A percentile compares a stretch with the other conserved stretches of the same genome.
These are phyloP conservation scores for Adansonia madagascariensis DNA, from an alignment of 441 rosid genomes.

Conservation along the genomic window DNA sequence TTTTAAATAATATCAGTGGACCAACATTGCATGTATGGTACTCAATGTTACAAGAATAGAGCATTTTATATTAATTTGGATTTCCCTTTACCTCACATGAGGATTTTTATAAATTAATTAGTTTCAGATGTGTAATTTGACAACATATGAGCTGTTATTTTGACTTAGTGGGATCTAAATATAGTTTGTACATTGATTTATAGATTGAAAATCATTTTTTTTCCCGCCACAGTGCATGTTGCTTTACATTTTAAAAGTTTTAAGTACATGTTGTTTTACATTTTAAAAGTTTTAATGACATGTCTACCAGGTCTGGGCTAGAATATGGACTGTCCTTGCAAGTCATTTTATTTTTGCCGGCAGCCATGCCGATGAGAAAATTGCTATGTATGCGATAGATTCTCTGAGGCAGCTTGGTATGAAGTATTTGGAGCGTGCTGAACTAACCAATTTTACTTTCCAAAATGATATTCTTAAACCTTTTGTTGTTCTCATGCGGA, in stretches of 20 bases:
- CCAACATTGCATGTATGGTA: slow-evolving; percentile 6
- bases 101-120: neutral
- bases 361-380: slow-evolving; percentile 95
- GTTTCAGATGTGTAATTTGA: neutral
- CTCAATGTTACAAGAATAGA: neutral
- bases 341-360: slow-evolving; percentile 99
- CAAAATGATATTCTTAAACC: slow-evolving; percentile 99
- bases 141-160: neutral
- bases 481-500: slow-evolving; percentile 94
- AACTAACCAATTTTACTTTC: slow-evolving; percentile 93
- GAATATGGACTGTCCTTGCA: slow-evolving; percentile 97
- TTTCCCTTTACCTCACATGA: neutral
- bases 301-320: slow-evolving; percentile 92
- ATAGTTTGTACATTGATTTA: neutral
- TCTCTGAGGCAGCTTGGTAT: slow-evolving; percentile 97
- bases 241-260: slow-evolving; percentile 11
- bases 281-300: slow-evolving; percentile 33
- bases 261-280: neutral
- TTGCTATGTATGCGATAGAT: slow-evolving; percentile 99
- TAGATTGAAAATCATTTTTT: slow-evolving; percentile 20
- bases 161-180: slow-evolving; percentile 12
- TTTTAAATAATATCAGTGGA: neutral
- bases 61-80: neutral
- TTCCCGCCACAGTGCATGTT: neutral
- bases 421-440: slow-evolving; percentile 98